phyloP scores from a whole-genome alignment of 345 rosid genomes.

The Cardamine occulta region DNA sequence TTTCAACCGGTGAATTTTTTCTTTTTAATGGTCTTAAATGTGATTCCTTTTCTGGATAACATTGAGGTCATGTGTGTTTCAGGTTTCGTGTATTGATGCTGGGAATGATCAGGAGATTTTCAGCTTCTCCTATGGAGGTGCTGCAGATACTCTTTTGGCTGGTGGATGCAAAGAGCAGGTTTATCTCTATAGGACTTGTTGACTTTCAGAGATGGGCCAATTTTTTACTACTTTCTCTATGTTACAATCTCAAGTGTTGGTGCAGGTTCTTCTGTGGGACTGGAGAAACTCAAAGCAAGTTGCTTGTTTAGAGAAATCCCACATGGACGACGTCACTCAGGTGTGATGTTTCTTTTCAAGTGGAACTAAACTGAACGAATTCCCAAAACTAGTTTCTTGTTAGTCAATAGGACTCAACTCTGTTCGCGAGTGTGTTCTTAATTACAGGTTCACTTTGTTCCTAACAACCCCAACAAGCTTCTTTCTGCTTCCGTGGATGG shows the following conservation, averaged over 20 bases:
- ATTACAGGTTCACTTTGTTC: constrained; percentile 74
- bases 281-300: constrained; percentile 94
- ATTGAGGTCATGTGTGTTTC: constrained; percentile 16
- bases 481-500: constrained; percentile 95
- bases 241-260: constrained; percentile 9
- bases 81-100: constrained; percentile 66
- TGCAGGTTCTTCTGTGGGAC: constrained; percentile 85
- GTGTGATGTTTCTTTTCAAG: constrained; percentile 21
- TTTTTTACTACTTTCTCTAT: constrained; percentile 8
- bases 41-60: not conserved
- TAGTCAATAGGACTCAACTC: not conserved
- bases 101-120: constrained; percentile 67
- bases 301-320: constrained; percentile 91
- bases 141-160: constrained; percentile 71
- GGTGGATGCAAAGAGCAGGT: constrained; percentile 93
- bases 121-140: constrained; percentile 83
- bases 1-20: constrained; percentile 61
- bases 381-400: not conserved
- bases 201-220: not conserved
- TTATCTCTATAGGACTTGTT: not conserved
- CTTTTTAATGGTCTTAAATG: not conserved
- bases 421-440: not conserved
- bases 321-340: constrained; percentile 92
- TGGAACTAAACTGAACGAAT: not conserved
- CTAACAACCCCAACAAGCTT: constrained; percentile 67